Evolutionary conservation across 495 filamentous ascomycete genomes (phyloP).

Genomic region (Umbilicaria muhlenbergii): DNA sequence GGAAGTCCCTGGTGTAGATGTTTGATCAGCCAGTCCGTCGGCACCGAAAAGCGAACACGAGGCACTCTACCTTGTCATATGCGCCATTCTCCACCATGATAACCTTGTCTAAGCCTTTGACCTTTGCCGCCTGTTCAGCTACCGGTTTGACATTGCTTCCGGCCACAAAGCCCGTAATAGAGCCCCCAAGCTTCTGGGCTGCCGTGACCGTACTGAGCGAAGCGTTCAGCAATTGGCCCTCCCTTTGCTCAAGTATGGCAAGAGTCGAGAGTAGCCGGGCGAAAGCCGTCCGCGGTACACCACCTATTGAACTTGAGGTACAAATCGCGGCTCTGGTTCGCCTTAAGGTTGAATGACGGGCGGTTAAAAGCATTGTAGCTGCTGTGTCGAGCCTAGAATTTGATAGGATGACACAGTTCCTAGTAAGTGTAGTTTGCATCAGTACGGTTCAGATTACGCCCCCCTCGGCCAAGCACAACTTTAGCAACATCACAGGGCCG

Average conservation of each 20-base stretch:
- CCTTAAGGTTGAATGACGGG: constrained; percentile 30
- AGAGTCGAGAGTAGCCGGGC: constrained; percentile 72
- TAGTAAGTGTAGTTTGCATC: too few species aligned
- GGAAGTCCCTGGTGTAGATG: constrained; percentile 51
- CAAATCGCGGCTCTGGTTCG: constrained; percentile 30
- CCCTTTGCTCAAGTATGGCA: constrained; percentile 82
- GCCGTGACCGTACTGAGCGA: constrained; percentile 81
- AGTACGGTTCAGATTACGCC: too few species aligned
- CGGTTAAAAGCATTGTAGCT: constrained; percentile 25
- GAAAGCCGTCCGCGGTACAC: constrained; percentile 30
- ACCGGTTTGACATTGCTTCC: constrained; percentile 66
- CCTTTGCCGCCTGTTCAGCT: constrained; percentile 77
- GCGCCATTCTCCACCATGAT: constrained; percentile 73
- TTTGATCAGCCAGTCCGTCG: constrained; percentile 1
- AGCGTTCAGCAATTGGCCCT: constrained; percentile 68
- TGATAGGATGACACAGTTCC: too few species aligned
- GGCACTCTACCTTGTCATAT: constrained; percentile 67
- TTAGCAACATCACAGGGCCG: too few species aligned
- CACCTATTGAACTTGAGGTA: constrained; percentile 17
- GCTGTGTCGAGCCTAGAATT: too few species aligned
- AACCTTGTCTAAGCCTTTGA: constrained; percentile 80
- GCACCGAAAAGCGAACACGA: not conserved
- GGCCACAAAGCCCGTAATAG: constrained; percentile 75
- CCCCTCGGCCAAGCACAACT: too few species aligned
- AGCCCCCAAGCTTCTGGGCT: constrained; percentile 70